Evolutionary conservation across 345 rosid genomes (phyloP).

Genomic region (Gynandropsis gynandra): DNA sequence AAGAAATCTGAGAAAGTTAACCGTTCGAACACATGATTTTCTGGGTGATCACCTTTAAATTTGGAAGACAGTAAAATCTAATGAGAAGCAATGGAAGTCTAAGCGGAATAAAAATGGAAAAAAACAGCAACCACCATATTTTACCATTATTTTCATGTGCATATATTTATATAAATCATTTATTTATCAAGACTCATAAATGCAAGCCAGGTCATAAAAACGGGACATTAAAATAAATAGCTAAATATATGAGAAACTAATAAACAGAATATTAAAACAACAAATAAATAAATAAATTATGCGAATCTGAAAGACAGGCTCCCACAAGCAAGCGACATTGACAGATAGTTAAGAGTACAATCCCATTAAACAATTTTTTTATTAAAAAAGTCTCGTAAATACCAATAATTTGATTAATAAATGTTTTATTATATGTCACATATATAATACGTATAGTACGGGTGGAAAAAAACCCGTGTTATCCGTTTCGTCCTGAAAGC

Average conservation of each 20-base stretch:
- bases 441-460: too few species aligned
- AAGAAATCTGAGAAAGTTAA: too few species aligned
- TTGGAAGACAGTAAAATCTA: too few species aligned
- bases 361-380: conserved; percentile 16
- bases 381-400: neutral
- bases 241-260: neutral
- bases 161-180: conserved; percentile 20
- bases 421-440: too few species aligned
- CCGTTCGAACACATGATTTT: too few species aligned
- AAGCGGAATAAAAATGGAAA: conserved; percentile 18
- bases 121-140: conserved; percentile 23
- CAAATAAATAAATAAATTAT: conserved; percentile 13
- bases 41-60: too few species aligned
- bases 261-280: neutral
- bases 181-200: conserved; percentile 30
- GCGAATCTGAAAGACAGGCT: conserved; percentile 26
- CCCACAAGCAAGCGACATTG: conserved; percentile 27
- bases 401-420: neutral
- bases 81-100: neutral
- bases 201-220: conserved; percentile 20
- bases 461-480: too few species aligned
- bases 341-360: conserved; percentile 25
- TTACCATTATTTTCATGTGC: conserved; percentile 32
- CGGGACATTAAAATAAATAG: neutral
- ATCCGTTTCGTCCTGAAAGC: too few species aligned